phyloP scores from a whole-genome alignment of 2,329 filamentous ascomycete species.

The Ophiocordyceps robertsii region DNA sequence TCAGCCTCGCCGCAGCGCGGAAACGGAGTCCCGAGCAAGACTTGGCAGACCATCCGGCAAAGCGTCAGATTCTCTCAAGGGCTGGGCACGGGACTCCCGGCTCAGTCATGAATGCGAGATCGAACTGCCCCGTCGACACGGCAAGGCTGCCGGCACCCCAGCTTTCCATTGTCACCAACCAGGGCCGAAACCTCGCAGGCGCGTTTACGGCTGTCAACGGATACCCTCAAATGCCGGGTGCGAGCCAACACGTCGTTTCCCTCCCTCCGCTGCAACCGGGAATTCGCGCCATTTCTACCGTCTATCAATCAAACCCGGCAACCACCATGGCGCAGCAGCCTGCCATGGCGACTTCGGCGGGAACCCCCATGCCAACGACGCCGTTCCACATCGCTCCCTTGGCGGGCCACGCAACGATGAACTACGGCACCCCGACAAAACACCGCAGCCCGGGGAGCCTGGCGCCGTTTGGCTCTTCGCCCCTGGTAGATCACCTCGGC shows the following conservation, averaged over 20 bases:
- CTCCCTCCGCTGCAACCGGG: slow-evolving; percentile 48
- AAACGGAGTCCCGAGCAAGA: slow-evolving; percentile 41
- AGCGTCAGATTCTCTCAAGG: slow-evolving; percentile 25
- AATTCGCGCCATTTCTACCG: slow-evolving; percentile 62
- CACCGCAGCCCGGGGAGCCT: slow-evolving; percentile 37
- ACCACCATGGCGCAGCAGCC: slow-evolving; percentile 24
- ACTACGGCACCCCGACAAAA: slow-evolving; percentile 38
- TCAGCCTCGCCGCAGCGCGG: slow-evolving; percentile 24
- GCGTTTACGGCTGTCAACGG: slow-evolving; percentile 23
- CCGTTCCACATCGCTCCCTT: slow-evolving; percentile 10
- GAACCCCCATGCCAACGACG: slow-evolving; percentile 9
- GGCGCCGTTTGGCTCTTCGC: slow-evolving; percentile 45
- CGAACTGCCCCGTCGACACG: slow-evolving; percentile 9
- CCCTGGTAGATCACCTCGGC: slow-evolving; percentile 48
- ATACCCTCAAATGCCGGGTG: slow-evolving; percentile 27
- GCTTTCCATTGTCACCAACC: slow-evolving; percentile 48
- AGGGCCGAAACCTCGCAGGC: slow-evolving; percentile 9
- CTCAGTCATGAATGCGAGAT: slow-evolving; percentile 7
- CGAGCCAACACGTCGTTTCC: slow-evolving; percentile 28
- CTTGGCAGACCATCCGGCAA: slow-evolving; percentile 38
- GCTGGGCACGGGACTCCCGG: slow-evolving; percentile 6
- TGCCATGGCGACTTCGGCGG: slow-evolving; percentile 10
- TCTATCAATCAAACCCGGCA: slow-evolving; percentile 47
- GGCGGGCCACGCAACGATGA: slow-evolving; percentile 16
- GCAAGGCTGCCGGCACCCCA: slow-evolving; percentile 55